Evolutionary conservation across 2,329 filamentous ascomycete genomes (phyloP), one percentile per base, ranked within the genome.

Genomic region (Colletotrichum paranaense): DNA sequence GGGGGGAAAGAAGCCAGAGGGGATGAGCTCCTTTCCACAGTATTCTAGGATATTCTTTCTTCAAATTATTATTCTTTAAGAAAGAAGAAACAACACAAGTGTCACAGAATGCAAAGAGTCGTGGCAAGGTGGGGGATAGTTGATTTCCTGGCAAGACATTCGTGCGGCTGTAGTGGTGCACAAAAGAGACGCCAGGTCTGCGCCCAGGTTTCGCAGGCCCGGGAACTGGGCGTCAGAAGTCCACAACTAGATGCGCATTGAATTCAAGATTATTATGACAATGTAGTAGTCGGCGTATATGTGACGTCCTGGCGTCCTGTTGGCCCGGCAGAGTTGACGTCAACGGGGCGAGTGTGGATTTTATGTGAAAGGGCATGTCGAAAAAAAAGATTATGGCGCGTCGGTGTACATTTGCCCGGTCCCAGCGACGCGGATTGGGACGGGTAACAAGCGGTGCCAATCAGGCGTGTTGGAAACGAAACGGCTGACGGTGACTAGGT

Each of bases 401-500:
- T 73, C 71, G 71, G 71, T 32, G 22, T 19, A 55, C 46, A 66
- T 71, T 73, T 70, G 55, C 62, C 71, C 71, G 67, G 67, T 62
- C 57, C 60, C 67, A 66, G 65, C 60, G 71, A 73, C 56, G 67
- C 56, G 28, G 56, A 65, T 70, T 73, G 67, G 67, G 30, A 70
- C 67, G 70, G 67, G 12, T 57, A 62, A 70, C 60, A 73, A 71
- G 67, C 67, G 70, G 53, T 69, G 60, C 67, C 71, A 70, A 70
- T 70, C 71, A 71, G 56, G 62, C 53, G 38, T 42, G 28, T 19
- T 32, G 19, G 46, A 42, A 60, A 65, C 3, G 52, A 56, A 56
- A 56, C 22, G 22, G 22, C 53, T 24, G 9, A 58, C 12, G 42
- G 42, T 60, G 46, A 62, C 56, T 60, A 64, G 52, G 66, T 49